Evolutionary conservation across 169 alveolate genomes (phyloP).

Genomic region (Blepharisma undulans): DNA sequence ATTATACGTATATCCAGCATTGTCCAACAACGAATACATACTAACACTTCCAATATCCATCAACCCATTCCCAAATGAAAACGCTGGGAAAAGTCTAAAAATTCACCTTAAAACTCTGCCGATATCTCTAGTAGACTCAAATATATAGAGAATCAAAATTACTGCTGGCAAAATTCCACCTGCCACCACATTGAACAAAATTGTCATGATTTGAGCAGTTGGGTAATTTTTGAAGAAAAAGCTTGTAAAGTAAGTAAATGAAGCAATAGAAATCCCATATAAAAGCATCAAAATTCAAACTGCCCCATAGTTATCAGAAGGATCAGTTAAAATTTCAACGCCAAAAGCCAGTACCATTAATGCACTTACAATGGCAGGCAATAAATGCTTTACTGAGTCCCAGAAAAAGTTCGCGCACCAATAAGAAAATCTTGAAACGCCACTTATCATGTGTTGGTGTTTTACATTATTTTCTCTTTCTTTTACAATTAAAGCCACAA

Average conservation of each 20-base stretch:
- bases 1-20: neutral
- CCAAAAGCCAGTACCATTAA: constrained; percentile 58
- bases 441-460: constrained; percentile 81
- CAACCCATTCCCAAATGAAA: constrained; percentile 61
- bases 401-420: constrained; percentile 76
- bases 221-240: constrained; percentile 45
- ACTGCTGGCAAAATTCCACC: constrained; percentile 55
- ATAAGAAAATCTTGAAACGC: constrained; percentile 75
- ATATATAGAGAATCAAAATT: constrained; percentile 29
- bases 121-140: constrained; percentile 38
- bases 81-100: constrained; percentile 58
- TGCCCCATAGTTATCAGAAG: neutral
- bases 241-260: constrained; percentile 44
- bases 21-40: neutral
- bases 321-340: constrained; percentile 39
- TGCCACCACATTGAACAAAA: constrained; percentile 46
- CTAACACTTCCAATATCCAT: constrained; percentile 40
- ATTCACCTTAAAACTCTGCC: constrained; percentile 45
- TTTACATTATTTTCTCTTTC: constrained; percentile 79
- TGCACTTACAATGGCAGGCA: constrained; percentile 53
- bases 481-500: constrained; percentile 74
- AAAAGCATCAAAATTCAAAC: constrained; percentile 26
- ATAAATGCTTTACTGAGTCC: constrained; percentile 69
- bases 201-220: constrained; percentile 39
- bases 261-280: constrained; percentile 44